Evolutionary conservation across 2,329 filamentous ascomycete genomes (phyloP), one percentile per base, ranked within the genome.

Genomic region (Aspergillus felis): DNA sequence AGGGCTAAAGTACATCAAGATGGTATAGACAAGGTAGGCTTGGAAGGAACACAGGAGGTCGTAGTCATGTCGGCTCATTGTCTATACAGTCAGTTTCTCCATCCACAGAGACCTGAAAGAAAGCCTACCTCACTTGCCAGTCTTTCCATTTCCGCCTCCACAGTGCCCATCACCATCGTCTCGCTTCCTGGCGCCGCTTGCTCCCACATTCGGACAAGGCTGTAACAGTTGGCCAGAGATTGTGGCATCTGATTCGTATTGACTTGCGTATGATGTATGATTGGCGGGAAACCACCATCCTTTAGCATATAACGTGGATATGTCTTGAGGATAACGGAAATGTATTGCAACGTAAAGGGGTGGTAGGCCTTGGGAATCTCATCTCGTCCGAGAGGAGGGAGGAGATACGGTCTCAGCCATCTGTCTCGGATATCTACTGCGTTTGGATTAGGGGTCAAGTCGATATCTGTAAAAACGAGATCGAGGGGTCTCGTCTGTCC

Each of bases 21-120:
- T 76, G 2, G 75, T 66, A 58, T 83, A 83, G n/a, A 84, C 73
- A 2, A 85, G 68, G 63, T 82, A 83, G 0, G 81, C 79, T 59
- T 85, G 82, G 42, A 83, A 82, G 1, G 76, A 70, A 0, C 75
- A 73, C 0, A 84, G 74, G 0, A 75, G 66, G 5, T 68, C 63
- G 28, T 69, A 60, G 20, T 71, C 63, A 48, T 65, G 57, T 35
- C 52, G 24, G 6, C 32, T 35, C 20, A 24, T n/a, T 3, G 27
- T 24, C 44, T 53, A 5, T 42, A 56, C 50, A 3, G 1, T 35
- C 12, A 22, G 0, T 35, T 14, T 35, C 9, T 38, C 25, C 27
- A 10, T 9, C 4, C 41, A 24, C 3, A n/a, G 41, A 6, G 22
- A 29, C 4, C 32, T 14, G 1, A 6, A 2, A 28, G 4, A 54